A percentile compares a stretch with the other conserved stretches of the same genome.
Evolutionary conservation across 129 eudicot species (phyloP).

Genomic region (Mikania micrantha): DNA sequence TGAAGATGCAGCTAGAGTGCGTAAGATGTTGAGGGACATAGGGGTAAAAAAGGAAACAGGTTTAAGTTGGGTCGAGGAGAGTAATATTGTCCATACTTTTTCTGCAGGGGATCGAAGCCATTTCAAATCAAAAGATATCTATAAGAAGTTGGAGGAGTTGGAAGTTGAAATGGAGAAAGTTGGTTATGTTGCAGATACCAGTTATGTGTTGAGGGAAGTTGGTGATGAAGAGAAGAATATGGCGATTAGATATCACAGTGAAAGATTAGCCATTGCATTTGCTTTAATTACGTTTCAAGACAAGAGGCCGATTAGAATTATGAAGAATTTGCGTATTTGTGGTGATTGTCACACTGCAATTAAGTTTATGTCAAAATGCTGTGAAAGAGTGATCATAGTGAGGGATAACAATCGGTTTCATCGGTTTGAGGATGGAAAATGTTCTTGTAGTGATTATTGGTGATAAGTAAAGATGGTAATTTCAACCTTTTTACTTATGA

Average conservation of each 20-base stretch:
- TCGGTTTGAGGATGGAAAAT: slow-evolving; percentile 69
- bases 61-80: slow-evolving; percentile 96
- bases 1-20: slow-evolving; percentile 74
- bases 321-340: slow-evolving; percentile 87
- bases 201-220: slow-evolving; percentile 64
- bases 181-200: slow-evolving; percentile 88
- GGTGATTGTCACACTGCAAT: slow-evolving; percentile 92
- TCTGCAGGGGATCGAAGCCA: slow-evolving; percentile 66
- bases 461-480: slow-evolving; percentile 18
- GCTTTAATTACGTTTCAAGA: slow-evolving; percentile 59
- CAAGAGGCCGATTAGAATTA: slow-evolving; percentile 69
- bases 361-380: slow-evolving; percentile 71
- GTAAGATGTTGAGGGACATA: slow-evolving; percentile 68
- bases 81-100: slow-evolving; percentile 70
- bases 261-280: slow-evolving; percentile 80
- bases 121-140: slow-evolving; percentile 43
- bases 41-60: slow-evolving; percentile 94
- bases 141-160: slow-evolving; percentile 58
- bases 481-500: background rate
- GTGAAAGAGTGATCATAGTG: slow-evolving; percentile 66
- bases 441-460: slow-evolving; percentile 91
- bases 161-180: slow-evolving; percentile 60
- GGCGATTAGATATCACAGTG: slow-evolving; percentile 75
- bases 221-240: slow-evolving; percentile 58
- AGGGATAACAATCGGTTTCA: slow-evolving; percentile 86